Conservation (phyloP, 192 early-diverging fungal species). For the Dissophora globulifera region DNA sequence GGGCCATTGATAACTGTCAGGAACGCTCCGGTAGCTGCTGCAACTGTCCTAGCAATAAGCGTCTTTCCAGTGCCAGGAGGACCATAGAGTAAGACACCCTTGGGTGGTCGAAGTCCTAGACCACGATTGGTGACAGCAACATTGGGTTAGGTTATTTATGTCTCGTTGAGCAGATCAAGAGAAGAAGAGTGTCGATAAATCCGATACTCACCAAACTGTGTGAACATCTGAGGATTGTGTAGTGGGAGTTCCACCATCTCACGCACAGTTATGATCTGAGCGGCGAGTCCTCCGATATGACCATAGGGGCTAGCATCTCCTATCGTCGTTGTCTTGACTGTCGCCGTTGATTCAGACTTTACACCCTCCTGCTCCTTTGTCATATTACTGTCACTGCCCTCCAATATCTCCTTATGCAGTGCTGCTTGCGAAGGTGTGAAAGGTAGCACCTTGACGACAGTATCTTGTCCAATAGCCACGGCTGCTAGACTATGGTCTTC, state of each 20-base stretch:
- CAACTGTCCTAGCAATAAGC: conserved; percentile 89
- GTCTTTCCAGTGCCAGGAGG: conserved; percentile 98
- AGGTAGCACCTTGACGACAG: conserved; percentile 50
- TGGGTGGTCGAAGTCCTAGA: conserved; percentile 84
- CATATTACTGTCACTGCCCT: not conserved
- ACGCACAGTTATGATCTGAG: conserved; percentile 78
- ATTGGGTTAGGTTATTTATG: too few relatives aligned
- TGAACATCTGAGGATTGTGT: conserved; percentile 75
- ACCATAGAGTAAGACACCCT: conserved; percentile 89
- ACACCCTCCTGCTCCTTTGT: too few relatives aligned
- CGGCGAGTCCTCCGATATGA: conserved; percentile 83
- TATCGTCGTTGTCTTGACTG: not conserved
- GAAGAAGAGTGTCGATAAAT: too few relatives aligned
- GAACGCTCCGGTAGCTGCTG: conserved; percentile 74
- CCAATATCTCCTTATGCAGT: conserved; percentile 19
- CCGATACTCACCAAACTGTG: conserved; percentile 75
- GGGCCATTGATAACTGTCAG: conserved; percentile 92
- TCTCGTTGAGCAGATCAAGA: too few relatives aligned
- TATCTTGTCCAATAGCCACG: conserved; percentile 48
- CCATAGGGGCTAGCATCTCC: conserved; percentile 53
- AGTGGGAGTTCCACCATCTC: conserved; percentile 88
- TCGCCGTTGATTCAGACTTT: not conserved
- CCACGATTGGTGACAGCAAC: too few relatives aligned
- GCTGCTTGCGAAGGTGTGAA: conserved; percentile 25
- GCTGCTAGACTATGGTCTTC: conserved; percentile 14